Evolutionary conservation across 169 alveolate genomes (phyloP), one percentile per base, ranked within the genome.

Genomic region (Condylostoma magnum): DNA sequence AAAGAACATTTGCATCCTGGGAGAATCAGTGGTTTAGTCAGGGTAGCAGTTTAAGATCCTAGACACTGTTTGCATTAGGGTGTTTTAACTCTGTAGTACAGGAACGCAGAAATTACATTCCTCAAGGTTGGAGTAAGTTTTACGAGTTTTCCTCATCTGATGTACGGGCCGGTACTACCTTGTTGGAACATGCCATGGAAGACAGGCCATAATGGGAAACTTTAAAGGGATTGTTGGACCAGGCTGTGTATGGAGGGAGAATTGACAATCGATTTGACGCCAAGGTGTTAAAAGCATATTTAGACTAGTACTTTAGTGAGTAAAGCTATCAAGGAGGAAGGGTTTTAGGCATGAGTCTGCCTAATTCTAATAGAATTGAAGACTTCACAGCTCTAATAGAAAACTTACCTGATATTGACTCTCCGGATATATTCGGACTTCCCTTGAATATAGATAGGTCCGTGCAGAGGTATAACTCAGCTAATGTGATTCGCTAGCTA

Each of bases 41-140:
- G 41, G 80, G 81, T 43, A 81, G 70, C 67, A 67, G 76, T 8
- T 83, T 85, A 52, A 71, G 89, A 52, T 69, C 93, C 25, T 87
- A 93, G 77, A 74, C 93, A 30, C 80, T 91, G 31, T 95, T 95
- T 81, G 80, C 92, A 46, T 76, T 94, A 31, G 96, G 97, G 36
- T 93, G 95, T 93, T 92, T 93, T 85, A 96, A 95, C 80, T 96
- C 98, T 6, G 75, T 93, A 15, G 79, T 95, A 46, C 92, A 95
- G 63, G 98, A 93, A 80, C 84, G 98, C 53, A 82, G 97, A 68
- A 90, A 95, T 12, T 95, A 89, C 73, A 93, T 93, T 31, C 98
- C 98, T 10, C 95, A 95, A 82, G 98, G 96, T 2, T 95, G 98
- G 98, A 82, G 95, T 46, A 95, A 95, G 74, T 93, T 90, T 84